Base-by-base conservation (phyloP, 208 protist genomes). In the Leishmania aethiopica region DNA sequence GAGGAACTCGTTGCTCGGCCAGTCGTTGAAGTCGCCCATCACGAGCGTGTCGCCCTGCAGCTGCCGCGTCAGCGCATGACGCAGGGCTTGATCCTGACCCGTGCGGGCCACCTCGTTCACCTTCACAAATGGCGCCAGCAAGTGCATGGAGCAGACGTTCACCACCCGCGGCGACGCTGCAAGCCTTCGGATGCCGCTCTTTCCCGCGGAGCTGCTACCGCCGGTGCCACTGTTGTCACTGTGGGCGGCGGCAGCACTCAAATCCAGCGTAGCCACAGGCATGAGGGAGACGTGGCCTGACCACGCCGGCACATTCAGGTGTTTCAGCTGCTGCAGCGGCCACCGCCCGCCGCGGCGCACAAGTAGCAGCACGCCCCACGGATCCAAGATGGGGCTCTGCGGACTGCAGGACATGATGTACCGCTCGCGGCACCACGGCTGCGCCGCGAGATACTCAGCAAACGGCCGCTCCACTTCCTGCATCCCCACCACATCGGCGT, bases 11-110 rank as follows among this genome's bases (percentile, higher is more conserved):
- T 93, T 96, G 67, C 86, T 89, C 32, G 95, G 95, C 91, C 93
- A 97, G 88, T 97, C 94, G 81, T 98, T 98, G 89, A 98, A 98
- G 86, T 98, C 95, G 11, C 95, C 95, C 94, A 98, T 96, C 11
- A 90, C 89, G 25, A 98, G 69, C 62, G 84, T 89, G 88, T 97
- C 92, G 35, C 85, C 88, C 28, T 86, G 84, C 25, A 90, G 55
- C 49, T 89, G 79, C 42, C 90, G 91, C 28, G 79, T 86, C 79
- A 97, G 83, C 51, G 85, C 83, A 45, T 88, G 85, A 17, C 92
- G 92, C 77, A 98, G 78, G 35, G 85, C 86, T 13, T 88, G 83
- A 77, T 97, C 93, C 78, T 98, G 95, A 40, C 79, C 88, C 25
- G 92, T 95, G 59, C 95, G 91, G 8, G 91, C 94, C 40, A 74